Evolutionary conservation across 2,329 filamentous ascomycete species (phyloP).

Genomic region (Nemania serpens): DNA sequence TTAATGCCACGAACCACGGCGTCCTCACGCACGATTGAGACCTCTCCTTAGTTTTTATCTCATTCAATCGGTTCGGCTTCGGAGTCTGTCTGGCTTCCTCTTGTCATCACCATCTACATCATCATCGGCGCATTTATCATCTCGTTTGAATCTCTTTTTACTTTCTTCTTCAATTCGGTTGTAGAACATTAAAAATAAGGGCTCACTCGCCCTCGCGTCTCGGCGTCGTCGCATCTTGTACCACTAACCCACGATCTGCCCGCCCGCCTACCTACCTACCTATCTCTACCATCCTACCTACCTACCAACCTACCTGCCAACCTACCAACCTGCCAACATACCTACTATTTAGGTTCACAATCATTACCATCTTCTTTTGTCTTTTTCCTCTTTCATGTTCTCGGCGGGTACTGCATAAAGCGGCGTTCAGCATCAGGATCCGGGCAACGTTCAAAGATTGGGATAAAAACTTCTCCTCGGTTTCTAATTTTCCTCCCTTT

Average conservation of each 20-base stretch:
- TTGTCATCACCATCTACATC: background rate
- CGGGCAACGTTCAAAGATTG: background rate
- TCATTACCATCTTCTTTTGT: background rate
- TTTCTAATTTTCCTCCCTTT: background rate
- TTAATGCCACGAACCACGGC: conserved; percentile 4
- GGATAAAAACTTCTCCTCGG: conserved; percentile 15
- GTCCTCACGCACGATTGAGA: background rate
- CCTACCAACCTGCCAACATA: too few species aligned
- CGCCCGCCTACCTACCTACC: too few species aligned
- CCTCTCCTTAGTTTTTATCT: background rate
- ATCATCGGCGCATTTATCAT: conserved; percentile 2
- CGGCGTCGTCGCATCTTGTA: background rate
- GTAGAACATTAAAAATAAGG: conserved; percentile 13
- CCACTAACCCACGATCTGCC: background rate
- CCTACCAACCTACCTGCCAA: too few species aligned
- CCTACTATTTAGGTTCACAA: background rate
- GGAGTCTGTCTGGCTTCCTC: background rate
- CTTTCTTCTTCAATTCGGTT: background rate
- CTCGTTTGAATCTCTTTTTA: background rate
- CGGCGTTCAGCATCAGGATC: conserved; percentile 20
- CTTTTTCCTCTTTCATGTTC: background rate
- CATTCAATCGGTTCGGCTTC: background rate
- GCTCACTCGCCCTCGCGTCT: too few species aligned
- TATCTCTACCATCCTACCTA: too few species aligned
- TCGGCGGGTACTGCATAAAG: too few species aligned